Conservation (phyloP, 352 stramenopile genomes). For the Pythium myriotylum region DNA sequence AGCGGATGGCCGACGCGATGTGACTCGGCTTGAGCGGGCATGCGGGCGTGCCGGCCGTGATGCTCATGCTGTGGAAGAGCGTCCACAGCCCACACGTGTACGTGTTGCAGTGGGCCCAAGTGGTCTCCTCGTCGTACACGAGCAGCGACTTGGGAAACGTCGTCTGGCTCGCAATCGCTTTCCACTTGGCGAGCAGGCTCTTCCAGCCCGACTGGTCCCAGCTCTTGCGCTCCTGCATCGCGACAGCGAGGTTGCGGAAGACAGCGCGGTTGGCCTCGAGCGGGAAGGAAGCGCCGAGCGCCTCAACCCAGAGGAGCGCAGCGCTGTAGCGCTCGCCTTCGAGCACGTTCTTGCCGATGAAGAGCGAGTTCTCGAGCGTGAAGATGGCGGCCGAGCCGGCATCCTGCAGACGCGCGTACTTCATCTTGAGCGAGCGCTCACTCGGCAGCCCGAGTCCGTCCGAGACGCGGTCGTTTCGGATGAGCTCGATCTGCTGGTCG, state of each 20-base stretch:
- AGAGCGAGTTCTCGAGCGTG: constrained; percentile 76
- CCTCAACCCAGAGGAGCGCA: constrained; percentile 65
- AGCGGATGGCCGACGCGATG: constrained; percentile 59
- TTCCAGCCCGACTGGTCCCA: constrained; percentile 70
- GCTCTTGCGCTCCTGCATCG: constrained; percentile 38
- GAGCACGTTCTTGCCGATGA: constrained; percentile 60
- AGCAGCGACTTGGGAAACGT: constrained; percentile 74
- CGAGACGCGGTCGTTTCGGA: constrained; percentile 41
- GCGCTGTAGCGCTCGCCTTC: constrained; percentile 67
- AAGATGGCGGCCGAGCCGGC: constrained; percentile 64
- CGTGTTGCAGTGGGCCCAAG: constrained; percentile 62
- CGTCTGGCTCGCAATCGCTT: constrained; percentile 36
- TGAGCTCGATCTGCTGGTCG: constrained; percentile 44
- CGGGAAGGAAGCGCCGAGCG: constrained; percentile 62
- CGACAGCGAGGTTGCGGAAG: constrained; percentile 43
- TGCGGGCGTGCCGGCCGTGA: constrained; percentile 36
- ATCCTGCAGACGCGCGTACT: constrained; percentile 71
- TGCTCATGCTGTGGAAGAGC: constrained; percentile 79
- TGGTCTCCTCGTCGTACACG: constrained; percentile 45
- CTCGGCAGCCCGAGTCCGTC: constrained; percentile 34
- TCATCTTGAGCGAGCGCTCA: constrained; percentile 58
- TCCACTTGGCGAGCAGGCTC: constrained; percentile 66
- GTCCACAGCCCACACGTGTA: constrained; percentile 86
- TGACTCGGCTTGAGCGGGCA: constrained; percentile 56
- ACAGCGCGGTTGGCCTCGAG: constrained; percentile 61